Evolutionary conservation across 2,329 filamentous ascomycete genomes (phyloP).

Genomic region (Lizonia empirigonia): DNA sequence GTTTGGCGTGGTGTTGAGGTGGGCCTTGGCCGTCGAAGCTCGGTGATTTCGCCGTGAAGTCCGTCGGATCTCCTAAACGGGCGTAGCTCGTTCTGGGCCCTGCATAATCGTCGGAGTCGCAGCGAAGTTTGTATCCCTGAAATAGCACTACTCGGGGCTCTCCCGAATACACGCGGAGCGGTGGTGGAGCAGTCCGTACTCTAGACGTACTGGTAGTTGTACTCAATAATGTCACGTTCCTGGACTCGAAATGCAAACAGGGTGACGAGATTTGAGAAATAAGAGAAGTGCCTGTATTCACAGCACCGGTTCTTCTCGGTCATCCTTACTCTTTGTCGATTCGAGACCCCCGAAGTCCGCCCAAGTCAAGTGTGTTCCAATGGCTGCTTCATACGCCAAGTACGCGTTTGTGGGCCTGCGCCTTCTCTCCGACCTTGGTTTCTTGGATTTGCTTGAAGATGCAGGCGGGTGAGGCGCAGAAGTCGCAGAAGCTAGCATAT

Average conservation of each 20-base stretch:
- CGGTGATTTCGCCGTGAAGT: constrained; percentile 16
- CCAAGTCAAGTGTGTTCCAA: constrained; percentile 47
- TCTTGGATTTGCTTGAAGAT: background rate
- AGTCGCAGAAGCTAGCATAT: background rate
- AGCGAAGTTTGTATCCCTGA: background rate
- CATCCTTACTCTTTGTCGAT: constrained; percentile 37
- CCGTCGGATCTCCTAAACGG: constrained; percentile 1
- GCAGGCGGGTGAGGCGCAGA: background rate
- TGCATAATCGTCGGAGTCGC: constrained; percentile 10
- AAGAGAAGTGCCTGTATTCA: too few relatives aligned
- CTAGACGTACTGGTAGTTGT: too few relatives aligned
- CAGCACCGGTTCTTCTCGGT: constrained; percentile 29
- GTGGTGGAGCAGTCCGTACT: background rate
- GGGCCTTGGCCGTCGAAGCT: constrained; percentile 13
- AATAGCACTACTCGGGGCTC: constrained; percentile 7
- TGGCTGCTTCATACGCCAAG: constrained; percentile 39
- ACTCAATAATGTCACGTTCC: too few relatives aligned
- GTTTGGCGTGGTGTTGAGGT: constrained; percentile 22
- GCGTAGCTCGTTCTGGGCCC: constrained; percentile 13
- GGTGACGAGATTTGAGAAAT: too few relatives aligned
- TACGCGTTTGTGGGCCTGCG: constrained; percentile 20
- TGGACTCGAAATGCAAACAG: too few relatives aligned
- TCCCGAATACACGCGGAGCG: constrained; percentile 8
- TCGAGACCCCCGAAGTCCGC: constrained; percentile 53
- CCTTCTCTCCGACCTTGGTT: constrained; percentile 1